Conservation (phyloP, 345 rosid species). For the Isatis tinctoria region DNA sequence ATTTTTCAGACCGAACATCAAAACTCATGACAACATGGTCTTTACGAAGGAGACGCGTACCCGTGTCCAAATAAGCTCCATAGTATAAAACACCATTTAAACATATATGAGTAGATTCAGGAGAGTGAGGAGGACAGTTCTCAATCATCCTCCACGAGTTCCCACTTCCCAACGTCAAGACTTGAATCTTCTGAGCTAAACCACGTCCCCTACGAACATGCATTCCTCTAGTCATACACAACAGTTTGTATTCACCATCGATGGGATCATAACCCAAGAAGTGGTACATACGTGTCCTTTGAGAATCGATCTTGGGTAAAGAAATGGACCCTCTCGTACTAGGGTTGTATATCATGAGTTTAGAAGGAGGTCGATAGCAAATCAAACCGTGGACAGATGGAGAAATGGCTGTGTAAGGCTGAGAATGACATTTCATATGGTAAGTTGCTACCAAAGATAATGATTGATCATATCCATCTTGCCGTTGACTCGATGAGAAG, state of each 20-base stretch:
- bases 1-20: slow-evolving; percentile 1
- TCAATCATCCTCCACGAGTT: not conserved
- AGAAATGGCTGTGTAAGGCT: not conserved
- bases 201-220: not conserved
- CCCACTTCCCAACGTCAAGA: not conserved
- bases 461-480: not conserved
- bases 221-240: slow-evolving; percentile 5
- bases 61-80: not conserved
- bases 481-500: not conserved
- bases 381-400: slow-evolving; percentile 16
- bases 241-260: not conserved
- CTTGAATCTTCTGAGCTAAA: not conserved
- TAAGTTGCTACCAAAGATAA: not conserved
- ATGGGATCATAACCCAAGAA: slow-evolving; percentile 25
- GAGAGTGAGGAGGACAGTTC: slow-evolving; percentile 2
- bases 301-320: not conserved
- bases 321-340: not conserved
- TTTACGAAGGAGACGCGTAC: not conserved
- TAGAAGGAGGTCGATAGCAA: slow-evolving; percentile 6
- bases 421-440: slow-evolving; percentile 3
- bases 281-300: not conserved
- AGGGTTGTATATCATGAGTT: slow-evolving; percentile 8
- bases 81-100: slow-evolving; percentile 9
- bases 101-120: not conserved
- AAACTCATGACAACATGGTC: slow-evolving; percentile 1